A percentile compares a stretch with the other conserved stretches of the same genome.
phyloP scores from a whole-genome alignment of 2,329 filamentous ascomycete species.

The Cladosporium sp. region DNA sequence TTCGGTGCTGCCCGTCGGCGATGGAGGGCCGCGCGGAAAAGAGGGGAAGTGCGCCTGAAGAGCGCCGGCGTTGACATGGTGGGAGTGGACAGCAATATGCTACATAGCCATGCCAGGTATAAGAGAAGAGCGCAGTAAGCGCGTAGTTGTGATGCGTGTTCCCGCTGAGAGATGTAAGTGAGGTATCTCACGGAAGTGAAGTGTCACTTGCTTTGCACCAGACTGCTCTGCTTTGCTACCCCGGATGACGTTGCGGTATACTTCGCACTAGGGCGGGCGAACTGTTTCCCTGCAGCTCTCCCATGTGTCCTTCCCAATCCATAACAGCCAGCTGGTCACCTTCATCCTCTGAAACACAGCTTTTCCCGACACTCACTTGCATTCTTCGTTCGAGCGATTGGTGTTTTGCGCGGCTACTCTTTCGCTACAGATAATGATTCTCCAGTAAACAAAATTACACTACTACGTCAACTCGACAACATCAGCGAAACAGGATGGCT shows the following conservation, averaged over 20 bases:
- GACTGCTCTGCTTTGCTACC: background rate
- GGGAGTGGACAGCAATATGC: background rate
- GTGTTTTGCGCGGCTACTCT: too few relatives aligned
- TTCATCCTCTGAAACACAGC: background rate
- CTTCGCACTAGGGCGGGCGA: background rate
- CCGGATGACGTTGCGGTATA: background rate
- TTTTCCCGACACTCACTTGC: background rate
- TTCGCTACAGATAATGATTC: too few relatives aligned
- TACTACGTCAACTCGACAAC: too few relatives aligned
- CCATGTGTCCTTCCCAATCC: background rate
- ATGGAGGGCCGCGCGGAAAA: slow-evolving; percentile 10
- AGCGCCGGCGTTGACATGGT: slow-evolving; percentile 4
- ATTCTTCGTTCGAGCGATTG: too few relatives aligned
- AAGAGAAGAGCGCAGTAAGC: too few relatives aligned
- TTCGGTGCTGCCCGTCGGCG: slow-evolving; percentile 4
- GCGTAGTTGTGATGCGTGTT: too few relatives aligned
- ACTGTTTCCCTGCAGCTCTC: background rate
- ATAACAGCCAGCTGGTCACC: background rate
- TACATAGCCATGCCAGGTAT: slow-evolving; percentile 1
- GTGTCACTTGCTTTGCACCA: background rate
- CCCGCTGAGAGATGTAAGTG: too few relatives aligned
- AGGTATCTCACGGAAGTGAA: background rate
- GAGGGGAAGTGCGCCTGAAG: slow-evolving; percentile 8
- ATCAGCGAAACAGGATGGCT: slow-evolving; percentile 18
- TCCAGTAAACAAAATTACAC: too few relatives aligned